Percentiles rank a stretch among this genome's conserved stretches.
Evolutionary conservation across 345 rosid genomes (phyloP).

Genomic region (Melastoma malabathricum): DNA sequence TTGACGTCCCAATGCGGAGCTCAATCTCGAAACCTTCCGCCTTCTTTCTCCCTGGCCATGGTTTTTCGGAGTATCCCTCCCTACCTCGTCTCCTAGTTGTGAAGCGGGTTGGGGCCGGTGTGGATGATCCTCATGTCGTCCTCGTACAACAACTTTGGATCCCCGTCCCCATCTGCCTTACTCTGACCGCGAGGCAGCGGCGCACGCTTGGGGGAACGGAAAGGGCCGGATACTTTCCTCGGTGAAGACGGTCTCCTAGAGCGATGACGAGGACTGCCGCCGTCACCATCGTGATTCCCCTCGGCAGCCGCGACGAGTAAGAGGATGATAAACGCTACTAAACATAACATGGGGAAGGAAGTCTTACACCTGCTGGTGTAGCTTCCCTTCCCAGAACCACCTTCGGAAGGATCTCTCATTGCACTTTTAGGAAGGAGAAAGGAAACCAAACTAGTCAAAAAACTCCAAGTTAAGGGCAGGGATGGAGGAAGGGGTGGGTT

Average conservation of each 20-base stretch:
- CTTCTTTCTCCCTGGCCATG: not conserved
- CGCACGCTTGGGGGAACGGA: not conserved
- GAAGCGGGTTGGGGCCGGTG: conserved; percentile 94
- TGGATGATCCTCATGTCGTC: conserved; percentile 74
- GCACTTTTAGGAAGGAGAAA: conserved; percentile 5
- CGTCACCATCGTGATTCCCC: conserved; percentile 19
- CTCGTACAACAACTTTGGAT: conserved; percentile 32
- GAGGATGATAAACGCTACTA: conserved; percentile 29
- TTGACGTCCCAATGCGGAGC: conserved; percentile 1
- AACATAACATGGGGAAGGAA: conserved; percentile 25
- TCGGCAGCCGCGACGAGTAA: conserved; percentile 22
- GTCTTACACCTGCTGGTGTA: conserved; percentile 11
- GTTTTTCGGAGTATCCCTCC: not conserved
- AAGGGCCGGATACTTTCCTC: too few relatives aligned
- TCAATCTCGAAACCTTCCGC: conserved; percentile 2
- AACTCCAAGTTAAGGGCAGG: not conserved
- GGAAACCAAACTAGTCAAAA: not conserved
- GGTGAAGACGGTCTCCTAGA: not conserved
- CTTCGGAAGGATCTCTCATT: conserved; percentile 19
- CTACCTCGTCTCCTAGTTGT: conserved; percentile 31
- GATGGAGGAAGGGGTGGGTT: not conserved
- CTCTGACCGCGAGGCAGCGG: not conserved
- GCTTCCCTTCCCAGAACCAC: conserved; percentile 8
- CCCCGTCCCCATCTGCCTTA: conserved; percentile 11
- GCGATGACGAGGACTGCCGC: conserved; percentile 21